A percentile compares a stretch with the other conserved stretches of the same genome.
phyloP scores from a whole-genome alignment of 805 yeast species.

The Nadsonia fulvescens region DNA sequence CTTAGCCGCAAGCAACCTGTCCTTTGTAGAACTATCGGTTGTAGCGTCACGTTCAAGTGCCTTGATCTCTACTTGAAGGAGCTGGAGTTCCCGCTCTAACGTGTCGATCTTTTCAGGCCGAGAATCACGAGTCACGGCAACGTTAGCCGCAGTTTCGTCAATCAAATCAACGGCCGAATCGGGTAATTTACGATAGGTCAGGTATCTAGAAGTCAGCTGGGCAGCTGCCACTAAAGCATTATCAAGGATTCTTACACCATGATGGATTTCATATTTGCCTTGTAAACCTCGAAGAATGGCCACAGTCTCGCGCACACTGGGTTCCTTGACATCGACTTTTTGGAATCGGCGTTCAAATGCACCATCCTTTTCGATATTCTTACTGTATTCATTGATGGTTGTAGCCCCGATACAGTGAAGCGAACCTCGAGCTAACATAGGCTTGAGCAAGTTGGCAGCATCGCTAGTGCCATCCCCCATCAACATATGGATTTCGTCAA shows the following conservation, averaged over 20 bases:
- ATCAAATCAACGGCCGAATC: slow-evolving; percentile 94
- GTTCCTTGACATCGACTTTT: slow-evolving; percentile 88
- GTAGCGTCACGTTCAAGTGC: slow-evolving; percentile 90
- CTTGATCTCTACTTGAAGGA: slow-evolving; percentile 86
- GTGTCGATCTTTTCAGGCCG: slow-evolving; percentile 93
- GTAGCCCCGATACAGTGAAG: slow-evolving; percentile 98
- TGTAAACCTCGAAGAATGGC: slow-evolving; percentile 94
- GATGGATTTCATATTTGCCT: slow-evolving; percentile 89
- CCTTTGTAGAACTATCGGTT: slow-evolving; percentile 54
- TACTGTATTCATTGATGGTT: slow-evolving; percentile 84
- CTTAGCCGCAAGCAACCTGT: slow-evolving; percentile 63
- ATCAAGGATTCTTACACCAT: slow-evolving; percentile 90
- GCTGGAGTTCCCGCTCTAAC: slow-evolving; percentile 79
- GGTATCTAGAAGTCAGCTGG: slow-evolving; percentile 79
- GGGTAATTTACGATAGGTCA: slow-evolving; percentile 89
- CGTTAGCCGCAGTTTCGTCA: slow-evolving; percentile 92
- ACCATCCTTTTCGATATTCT: slow-evolving; percentile 87
- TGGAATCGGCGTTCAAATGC: slow-evolving; percentile 98
- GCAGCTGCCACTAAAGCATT: slow-evolving; percentile 90
- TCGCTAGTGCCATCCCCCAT: slow-evolving; percentile 99
- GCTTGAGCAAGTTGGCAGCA: slow-evolving; percentile 91
- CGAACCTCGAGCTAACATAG: slow-evolving; percentile 91
- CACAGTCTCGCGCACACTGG: slow-evolving; percentile 79
- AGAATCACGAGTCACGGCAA: slow-evolving; percentile 95
- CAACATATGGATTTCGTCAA: slow-evolving; percentile 96